Percentiles rank a stretch among this genome's conserved stretches.
phyloP scores from a whole-genome alignment of 352 stramenopile genomes.

The Thalassiosira livingstoniorum region DNA sequence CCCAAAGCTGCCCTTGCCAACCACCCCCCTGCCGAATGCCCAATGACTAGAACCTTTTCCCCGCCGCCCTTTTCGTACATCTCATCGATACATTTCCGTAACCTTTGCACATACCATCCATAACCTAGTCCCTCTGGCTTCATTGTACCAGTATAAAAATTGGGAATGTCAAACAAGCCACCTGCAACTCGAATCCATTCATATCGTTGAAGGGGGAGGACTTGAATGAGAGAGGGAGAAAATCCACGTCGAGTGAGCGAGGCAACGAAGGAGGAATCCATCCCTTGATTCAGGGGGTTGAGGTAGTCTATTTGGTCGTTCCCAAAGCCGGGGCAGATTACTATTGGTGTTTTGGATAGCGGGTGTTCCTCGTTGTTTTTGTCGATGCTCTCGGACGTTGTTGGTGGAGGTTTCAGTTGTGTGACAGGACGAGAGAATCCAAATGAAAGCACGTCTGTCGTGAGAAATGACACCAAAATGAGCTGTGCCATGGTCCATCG shows the following conservation, averaged over 20 bases:
- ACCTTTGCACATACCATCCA: constrained; percentile 85
- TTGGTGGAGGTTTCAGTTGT: no score
- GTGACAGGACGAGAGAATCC: no score
- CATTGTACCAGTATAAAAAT: constrained; percentile 70
- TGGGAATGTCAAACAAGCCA: constrained; percentile 68
- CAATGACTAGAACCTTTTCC: constrained; percentile 77
- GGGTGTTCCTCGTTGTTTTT: constrained; percentile 9
- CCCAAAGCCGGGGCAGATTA: constrained; percentile 83
- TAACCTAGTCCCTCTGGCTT: constrained; percentile 70
- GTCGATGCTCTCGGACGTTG: no score
- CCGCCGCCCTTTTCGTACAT: constrained; percentile 40
- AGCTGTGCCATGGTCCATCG: no score
- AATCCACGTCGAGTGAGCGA: constrained; percentile 77
- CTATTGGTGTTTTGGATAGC: constrained; percentile 41
- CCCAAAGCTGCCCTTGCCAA: constrained; percentile 82
- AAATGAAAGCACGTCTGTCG: no score
- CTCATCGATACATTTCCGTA: constrained; percentile 70
- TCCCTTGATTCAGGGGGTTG: constrained; percentile 67
- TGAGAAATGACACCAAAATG: no score
- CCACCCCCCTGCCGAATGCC: constrained; percentile 87
- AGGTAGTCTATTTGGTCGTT: constrained; percentile 85
- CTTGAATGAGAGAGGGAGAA: constrained; percentile 61
- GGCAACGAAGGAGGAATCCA: constrained; percentile 67
- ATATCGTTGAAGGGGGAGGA: constrained; percentile 77
- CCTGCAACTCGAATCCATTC: constrained; percentile 83